Percentiles rank a stretch among this genome's conserved stretches.
phyloP scores from a whole-genome alignment of 345 rosid genomes.

The Anastatica hierochuntica region DNA sequence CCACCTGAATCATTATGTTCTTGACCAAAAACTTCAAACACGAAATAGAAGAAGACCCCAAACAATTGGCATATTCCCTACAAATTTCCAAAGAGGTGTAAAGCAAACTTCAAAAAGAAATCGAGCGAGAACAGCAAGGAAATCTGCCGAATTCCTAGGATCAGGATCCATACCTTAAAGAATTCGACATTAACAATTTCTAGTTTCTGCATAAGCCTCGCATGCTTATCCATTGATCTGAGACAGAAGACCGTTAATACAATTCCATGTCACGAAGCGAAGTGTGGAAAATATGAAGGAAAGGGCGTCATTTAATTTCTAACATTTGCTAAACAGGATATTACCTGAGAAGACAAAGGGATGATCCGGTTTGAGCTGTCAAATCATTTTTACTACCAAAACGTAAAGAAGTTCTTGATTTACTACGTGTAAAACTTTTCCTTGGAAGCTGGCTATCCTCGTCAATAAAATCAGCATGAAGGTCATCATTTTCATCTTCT shows the following conservation, averaged over 20 bases:
- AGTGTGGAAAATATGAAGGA: not conserved
- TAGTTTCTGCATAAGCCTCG: conserved; percentile 96
- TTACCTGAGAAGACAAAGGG: conserved; percentile 92
- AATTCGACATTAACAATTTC: conserved; percentile 86
- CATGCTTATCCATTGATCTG: conserved; percentile 98
- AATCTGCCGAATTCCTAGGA: conserved; percentile 1
- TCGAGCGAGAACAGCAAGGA: conserved; percentile 4
- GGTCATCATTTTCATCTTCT: conserved; percentile 97
- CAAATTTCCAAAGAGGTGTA: conserved; percentile 52
- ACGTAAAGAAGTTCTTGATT: conserved; percentile 33
- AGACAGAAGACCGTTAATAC: conserved; percentile 21
- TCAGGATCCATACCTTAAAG: conserved; percentile 55
- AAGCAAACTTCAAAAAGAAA: conserved; percentile 31
- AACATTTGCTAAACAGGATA: conserved; percentile 8
- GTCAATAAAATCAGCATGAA: conserved; percentile 92
- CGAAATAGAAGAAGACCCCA: conserved; percentile 65
- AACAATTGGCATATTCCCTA: conserved; percentile 98
- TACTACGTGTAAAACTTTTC: conserved; percentile 50
- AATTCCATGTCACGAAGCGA: not conserved
- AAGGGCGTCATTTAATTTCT: conserved; percentile 3
- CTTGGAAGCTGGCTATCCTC: conserved; percentile 99
- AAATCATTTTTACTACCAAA: conserved; percentile 62
- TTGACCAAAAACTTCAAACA: conserved; percentile 71
- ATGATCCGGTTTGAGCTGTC: conserved; percentile 86
- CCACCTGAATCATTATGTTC: conserved; percentile 46